Conservation (phyloP, 306 rosid genomes). For the Cucumis melo region DNA sequence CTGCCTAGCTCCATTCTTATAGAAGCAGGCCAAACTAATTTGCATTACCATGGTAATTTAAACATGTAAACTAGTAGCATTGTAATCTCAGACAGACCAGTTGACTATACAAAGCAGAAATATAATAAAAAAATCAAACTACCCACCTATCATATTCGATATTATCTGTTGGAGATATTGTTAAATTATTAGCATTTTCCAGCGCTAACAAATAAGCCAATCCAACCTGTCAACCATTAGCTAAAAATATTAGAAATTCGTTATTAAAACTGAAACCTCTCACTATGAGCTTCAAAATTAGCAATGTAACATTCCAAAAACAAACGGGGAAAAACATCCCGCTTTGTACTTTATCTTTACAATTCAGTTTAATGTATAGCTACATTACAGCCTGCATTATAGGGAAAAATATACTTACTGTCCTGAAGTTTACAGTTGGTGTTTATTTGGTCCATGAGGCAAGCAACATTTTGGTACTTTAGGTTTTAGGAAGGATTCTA, state of each 20-base stretch:
- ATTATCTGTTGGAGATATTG: constrained; percentile 54
- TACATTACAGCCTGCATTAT: not conserved
- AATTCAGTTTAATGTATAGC: not conserved
- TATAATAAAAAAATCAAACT: constrained; percentile 4
- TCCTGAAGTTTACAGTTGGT: too few relatives aligned
- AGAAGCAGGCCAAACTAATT: not conserved
- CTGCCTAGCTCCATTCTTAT: not conserved
- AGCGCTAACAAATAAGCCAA: constrained; percentile 87
- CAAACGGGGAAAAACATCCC: not conserved
- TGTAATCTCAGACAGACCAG: not conserved
- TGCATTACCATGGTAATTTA: not conserved
- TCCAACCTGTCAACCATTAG: constrained; percentile 56
- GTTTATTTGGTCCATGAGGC: too few relatives aligned
- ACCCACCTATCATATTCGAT: constrained; percentile 86
- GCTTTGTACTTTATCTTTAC: not conserved
- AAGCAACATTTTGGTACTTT: too few relatives aligned
- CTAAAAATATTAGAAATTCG: not conserved
- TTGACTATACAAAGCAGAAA: not conserved
- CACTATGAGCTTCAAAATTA: not conserved
- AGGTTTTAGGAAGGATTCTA: too few relatives aligned
- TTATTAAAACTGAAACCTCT: not conserved
- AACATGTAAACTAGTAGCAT: not conserved
- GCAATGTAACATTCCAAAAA: not conserved
- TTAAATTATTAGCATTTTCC: constrained; percentile 60
- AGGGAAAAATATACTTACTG: too few relatives aligned